Conservation (phyloP, 768 basidiomycete genomes). For the Rhodotorula toruloides region DNA sequence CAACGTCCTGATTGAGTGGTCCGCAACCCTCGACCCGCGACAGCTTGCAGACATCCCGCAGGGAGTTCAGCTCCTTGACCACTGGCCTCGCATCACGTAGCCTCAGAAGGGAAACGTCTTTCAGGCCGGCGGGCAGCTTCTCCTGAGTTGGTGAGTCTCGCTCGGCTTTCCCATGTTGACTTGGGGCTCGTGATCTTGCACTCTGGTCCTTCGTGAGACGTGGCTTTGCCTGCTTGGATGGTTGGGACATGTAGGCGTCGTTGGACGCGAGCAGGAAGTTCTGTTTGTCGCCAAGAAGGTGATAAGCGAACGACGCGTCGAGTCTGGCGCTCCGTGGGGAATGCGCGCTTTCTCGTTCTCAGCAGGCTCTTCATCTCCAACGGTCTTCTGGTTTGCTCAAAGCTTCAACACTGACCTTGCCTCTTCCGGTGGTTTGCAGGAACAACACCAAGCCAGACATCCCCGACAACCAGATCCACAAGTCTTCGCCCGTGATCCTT, state of each 20-base stretch:
- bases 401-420: neutral
- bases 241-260: no score
- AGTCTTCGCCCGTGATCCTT: constrained; percentile 1
- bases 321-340: neutral
- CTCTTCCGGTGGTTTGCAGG: neutral
- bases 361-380: no score
- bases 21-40: neutral
- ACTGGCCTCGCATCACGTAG: neutral
- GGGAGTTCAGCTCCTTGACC: neutral
- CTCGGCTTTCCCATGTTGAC: no score
- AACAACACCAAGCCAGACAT: constrained; percentile 27
- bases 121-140: neutral
- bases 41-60: neutral
- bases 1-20: neutral
- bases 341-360: no score
- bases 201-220: no score
- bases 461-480: constrained; percentile 11
- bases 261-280: no score
- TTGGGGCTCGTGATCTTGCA: no score
- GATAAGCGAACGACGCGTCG: neutral
- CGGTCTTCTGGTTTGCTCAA: no score
- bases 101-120: neutral
- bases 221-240: no score
- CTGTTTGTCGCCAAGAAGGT: no score
- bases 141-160: neutral